Evolutionary conservation across 495 filamentous ascomycete genomes (phyloP).

Genomic region (Viridothelium virens): DNA sequence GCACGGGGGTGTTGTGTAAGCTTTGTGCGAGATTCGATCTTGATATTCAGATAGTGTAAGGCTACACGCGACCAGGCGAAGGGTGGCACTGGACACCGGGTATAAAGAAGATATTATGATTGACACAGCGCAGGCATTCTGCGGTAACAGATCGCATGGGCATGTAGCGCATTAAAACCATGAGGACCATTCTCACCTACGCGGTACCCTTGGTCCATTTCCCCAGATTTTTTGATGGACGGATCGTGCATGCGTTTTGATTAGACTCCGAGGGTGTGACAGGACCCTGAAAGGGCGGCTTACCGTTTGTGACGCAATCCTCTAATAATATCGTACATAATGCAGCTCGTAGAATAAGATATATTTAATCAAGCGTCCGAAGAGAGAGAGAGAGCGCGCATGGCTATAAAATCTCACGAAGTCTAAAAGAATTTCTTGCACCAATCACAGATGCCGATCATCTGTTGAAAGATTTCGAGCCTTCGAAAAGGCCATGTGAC

Average conservation of each 20-base stretch:
- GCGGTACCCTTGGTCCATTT: not conserved
- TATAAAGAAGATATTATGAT: not conserved
- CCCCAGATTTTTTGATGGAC: not conserved
- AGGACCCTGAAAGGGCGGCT: not conserved
- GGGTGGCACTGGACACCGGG: too few relatives aligned
- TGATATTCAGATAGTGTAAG: not conserved
- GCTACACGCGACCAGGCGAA: not conserved
- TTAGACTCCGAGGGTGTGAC: too few relatives aligned
- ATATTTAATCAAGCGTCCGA: too few relatives aligned
- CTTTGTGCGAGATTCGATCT: not conserved
- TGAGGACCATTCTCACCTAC: too few relatives aligned
- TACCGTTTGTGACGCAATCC: slow-evolving; percentile 1
- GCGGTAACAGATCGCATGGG: not conserved
- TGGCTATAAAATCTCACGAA: not conserved
- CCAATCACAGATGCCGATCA: not conserved
- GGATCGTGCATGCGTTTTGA: too few relatives aligned
- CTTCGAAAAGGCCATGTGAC: not conserved
- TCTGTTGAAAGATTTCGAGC: not conserved
- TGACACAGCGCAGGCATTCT: not conserved
- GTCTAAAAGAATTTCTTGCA: slow-evolving; percentile 3
- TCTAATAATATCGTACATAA: not conserved
- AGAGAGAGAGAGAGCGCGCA: too few relatives aligned
- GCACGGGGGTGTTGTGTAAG: not conserved
- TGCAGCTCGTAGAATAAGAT: too few relatives aligned
- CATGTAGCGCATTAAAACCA: not conserved